phyloP scores from a whole-genome alignment of 495 filamentous ascomycete species.

The Letharia lupina region DNA sequence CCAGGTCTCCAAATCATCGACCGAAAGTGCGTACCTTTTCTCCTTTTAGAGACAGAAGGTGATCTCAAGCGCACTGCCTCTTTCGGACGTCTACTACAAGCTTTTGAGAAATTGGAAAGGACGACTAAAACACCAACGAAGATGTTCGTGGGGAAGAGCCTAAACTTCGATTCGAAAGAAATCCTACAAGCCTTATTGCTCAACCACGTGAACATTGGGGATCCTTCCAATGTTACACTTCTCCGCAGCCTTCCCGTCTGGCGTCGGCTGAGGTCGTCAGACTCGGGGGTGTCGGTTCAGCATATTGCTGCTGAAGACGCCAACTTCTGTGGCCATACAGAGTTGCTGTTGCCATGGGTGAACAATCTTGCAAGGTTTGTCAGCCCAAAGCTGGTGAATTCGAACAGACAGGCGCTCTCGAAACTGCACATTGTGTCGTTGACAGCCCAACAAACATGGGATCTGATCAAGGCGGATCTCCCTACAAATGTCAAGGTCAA shows the following conservation, averaged over 20 bases:
- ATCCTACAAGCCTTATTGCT: background rate
- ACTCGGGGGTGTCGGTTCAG: background rate
- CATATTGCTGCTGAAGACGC: slow-evolving; percentile 7
- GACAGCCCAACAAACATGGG: slow-evolving; percentile 1
- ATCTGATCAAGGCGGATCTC: slow-evolving; percentile 7
- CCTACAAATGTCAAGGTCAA: background rate
- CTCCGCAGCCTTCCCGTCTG: slow-evolving; percentile 15
- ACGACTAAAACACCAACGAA: background rate
- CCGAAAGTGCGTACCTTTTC: background rate
- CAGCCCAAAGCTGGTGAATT: background rate
- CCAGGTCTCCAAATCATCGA: background rate
- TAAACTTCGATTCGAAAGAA: background rate
- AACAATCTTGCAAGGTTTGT: slow-evolving; percentile 6
- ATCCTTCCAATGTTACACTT: background rate
- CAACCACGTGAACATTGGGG: background rate
- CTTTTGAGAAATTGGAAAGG: background rate
- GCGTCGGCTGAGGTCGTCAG: background rate
- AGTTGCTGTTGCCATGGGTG: slow-evolving; percentile 17
- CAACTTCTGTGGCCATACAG: background rate
- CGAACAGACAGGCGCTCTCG: background rate
- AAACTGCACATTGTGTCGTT: background rate
- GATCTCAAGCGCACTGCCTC: background rate
- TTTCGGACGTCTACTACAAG: background rate
- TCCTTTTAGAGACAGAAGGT: background rate
- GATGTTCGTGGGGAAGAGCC: background rate